phyloP scores from a whole-genome alignment of 73 alveolate species.

The Paramecium primaurelia region DNA sequence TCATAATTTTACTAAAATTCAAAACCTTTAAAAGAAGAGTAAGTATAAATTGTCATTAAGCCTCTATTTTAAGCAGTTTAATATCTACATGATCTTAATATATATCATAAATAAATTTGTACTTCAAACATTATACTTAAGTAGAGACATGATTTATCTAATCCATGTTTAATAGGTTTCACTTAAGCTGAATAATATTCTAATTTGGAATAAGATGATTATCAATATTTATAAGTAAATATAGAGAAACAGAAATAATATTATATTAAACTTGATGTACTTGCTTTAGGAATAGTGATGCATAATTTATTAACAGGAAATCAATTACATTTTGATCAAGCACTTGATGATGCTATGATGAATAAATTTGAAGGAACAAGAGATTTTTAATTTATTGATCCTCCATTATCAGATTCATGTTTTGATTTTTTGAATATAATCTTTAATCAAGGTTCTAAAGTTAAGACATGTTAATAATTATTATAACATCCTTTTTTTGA shows the following conservation, averaged over 20 bases:
- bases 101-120: neutral
- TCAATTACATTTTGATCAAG: neutral
- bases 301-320: neutral
- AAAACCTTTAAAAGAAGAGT: neutral
- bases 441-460: neutral
- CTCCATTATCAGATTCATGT: neutral
- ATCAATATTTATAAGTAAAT: neutral
- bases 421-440: neutral
- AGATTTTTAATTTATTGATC: neutral
- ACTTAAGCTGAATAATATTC: neutral
- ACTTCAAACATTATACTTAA: neutral
- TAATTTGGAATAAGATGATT: neutral
- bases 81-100: neutral
- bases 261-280: neutral
- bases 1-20: neutral
- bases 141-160: neutral
- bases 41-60: neutral
- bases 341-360: neutral
- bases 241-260: neutral
- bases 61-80: neutral
- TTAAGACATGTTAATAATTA: neutral
- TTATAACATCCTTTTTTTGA: neutral
- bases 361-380: neutral
- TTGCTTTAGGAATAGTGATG: constrained; percentile 11
- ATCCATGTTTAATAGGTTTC: neutral